Evolutionary conservation across 139 green algal species (phyloP).

Genomic region (Limnomonas spitsbergensis): DNA sequence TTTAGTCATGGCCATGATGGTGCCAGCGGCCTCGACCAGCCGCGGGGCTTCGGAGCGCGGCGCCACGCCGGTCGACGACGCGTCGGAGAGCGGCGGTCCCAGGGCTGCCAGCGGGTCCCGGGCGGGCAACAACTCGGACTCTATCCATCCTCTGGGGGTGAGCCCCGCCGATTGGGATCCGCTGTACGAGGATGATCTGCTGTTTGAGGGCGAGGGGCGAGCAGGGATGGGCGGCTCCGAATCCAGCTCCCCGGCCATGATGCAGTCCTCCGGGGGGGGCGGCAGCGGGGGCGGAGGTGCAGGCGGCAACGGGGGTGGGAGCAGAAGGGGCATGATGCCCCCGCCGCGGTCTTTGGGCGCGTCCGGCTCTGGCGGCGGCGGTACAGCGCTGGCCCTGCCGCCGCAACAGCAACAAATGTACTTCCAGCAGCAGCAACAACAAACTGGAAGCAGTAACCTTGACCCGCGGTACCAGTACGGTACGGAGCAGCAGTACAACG

Average conservation of each 20-base stretch:
- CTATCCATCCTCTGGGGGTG: background rate
- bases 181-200: constrained; percentile 3
- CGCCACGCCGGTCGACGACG: no score
- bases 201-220: background rate
- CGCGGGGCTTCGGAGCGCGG: no score
- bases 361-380: background rate
- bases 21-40: no score
- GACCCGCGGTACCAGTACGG: background rate
- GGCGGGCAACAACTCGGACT: background rate
- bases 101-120: background rate
- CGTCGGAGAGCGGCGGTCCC: background rate
- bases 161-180: background rate
- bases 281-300: background rate
- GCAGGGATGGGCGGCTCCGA: background rate
- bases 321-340: no score
- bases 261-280: no score
- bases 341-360: no score
- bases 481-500: background rate
- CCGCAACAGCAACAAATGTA: background rate
- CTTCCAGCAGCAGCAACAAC: no score
- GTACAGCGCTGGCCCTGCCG: no score
- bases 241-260: background rate
- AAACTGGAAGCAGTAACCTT: no score
- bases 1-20: no score
- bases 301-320: background rate